These are phyloP conservation scores for Chondrostereum purpureum DNA, from an alignment of 1,284 basidiomycete species.

Conservation along the genomic window DNA sequence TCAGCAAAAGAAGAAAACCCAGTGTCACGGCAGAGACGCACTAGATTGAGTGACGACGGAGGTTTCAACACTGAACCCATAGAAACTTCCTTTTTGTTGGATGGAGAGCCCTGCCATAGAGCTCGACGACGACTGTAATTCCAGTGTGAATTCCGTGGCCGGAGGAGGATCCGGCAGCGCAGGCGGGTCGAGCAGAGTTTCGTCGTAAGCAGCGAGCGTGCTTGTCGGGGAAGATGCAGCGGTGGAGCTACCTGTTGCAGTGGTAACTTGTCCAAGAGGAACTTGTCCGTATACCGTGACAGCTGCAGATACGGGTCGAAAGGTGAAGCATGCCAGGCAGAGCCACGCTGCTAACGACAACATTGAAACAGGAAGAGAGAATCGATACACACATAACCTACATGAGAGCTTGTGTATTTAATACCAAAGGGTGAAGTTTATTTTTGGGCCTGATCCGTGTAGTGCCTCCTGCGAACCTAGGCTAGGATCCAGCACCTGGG, in stretches of 20 bases:
- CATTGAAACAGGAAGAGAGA: too few species aligned
- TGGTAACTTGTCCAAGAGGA: conserved; percentile 13
- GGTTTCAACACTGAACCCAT: conserved; percentile 70
- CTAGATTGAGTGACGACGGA: conserved; percentile 59
- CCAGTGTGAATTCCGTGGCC: conserved; percentile 33
- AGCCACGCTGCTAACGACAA: too few species aligned
- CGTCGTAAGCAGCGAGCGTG: conserved; percentile 37
- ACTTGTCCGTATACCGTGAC: conserved; percentile 29
- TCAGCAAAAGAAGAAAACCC: conserved; percentile 8
- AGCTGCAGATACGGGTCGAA: too few species aligned
- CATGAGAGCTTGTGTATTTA: too few species aligned
- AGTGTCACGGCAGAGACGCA: conserved; percentile 30
- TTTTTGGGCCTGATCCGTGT: too few species aligned
- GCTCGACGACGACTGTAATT: conserved; percentile 33
- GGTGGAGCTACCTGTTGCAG: conserved; percentile 18
- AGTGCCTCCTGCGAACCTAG: too few species aligned
- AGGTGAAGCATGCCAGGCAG: too few species aligned
- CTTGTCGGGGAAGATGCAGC: conserved; percentile 30
- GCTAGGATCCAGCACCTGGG: too few species aligned
- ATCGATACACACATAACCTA: too few species aligned
- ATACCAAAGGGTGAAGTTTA: too few species aligned
- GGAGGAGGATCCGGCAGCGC: conserved; percentile 33
- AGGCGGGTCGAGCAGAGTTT: conserved; percentile 34
- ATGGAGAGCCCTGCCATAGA: conserved; percentile 45
- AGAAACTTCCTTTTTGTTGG: conserved; percentile 51